Conservation (phyloP, 2,329 filamentous ascomycete genomes). For the Botrytis elliptica region DNA sequence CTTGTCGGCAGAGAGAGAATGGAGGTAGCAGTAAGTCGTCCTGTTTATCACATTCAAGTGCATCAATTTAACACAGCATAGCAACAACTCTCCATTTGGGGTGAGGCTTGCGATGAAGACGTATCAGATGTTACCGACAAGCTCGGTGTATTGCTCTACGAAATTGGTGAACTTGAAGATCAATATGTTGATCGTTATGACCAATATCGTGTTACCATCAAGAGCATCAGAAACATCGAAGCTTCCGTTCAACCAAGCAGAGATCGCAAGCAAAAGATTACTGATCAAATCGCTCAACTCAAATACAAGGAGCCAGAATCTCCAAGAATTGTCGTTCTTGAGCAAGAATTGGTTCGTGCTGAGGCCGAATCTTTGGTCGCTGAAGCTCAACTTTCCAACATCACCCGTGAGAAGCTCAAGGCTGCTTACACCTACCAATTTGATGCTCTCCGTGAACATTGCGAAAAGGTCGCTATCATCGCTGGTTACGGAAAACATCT, state of each 20-base stretch:
- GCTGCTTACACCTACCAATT: constrained; percentile 98
- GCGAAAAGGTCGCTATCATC: constrained; percentile 97
- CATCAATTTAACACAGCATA: constrained; percentile 42
- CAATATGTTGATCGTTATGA: constrained; percentile 99
- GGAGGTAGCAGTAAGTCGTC: constrained; percentile 84
- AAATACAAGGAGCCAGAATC: constrained; percentile 99
- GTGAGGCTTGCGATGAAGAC: constrained; percentile 91
- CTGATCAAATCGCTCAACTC: constrained; percentile 95
- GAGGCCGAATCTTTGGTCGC: constrained; percentile 99
- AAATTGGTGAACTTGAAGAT: constrained; percentile 91
- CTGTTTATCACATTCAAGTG: background rate
- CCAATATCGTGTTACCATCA: constrained; percentile 98
- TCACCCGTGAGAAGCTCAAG: constrained; percentile 99
- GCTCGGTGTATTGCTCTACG: constrained; percentile 90
- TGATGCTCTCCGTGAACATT: constrained; percentile 94
- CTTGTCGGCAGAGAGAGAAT: constrained; percentile 92
- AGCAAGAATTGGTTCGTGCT: constrained; percentile 96
- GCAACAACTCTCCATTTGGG: constrained; percentile 99
- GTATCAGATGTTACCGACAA: constrained; percentile 99
- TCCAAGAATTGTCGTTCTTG: constrained; percentile 93
- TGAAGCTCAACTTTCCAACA: constrained; percentile 97
- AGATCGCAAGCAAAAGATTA: constrained; percentile 99
- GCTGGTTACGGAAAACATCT: constrained; percentile 97
- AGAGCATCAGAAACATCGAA: constrained; percentile 99
- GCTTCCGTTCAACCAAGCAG: constrained; percentile 96